phyloP scores from a whole-genome alignment of 2,329 filamentous ascomycete species.

The Ophiocordyceps sinensis region DNA sequence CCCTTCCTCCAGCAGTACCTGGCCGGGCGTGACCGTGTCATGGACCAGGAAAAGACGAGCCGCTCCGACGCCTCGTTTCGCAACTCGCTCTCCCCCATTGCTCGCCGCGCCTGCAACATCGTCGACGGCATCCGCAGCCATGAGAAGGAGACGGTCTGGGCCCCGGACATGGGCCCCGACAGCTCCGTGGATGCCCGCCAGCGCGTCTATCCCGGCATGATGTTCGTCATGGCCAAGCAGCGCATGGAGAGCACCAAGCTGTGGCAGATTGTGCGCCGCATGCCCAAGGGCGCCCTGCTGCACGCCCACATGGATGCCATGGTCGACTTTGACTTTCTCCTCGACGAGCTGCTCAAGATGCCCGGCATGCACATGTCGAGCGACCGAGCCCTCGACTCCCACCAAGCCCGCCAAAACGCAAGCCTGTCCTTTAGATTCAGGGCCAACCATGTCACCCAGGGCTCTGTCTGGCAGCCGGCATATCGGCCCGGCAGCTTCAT shows the following conservation, averaged over 20 bases:
- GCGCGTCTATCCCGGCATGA: slow-evolving; percentile 75
- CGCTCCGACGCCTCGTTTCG: slow-evolving; percentile 63
- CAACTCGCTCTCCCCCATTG: slow-evolving; percentile 63
- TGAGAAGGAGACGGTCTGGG: slow-evolving; percentile 68
- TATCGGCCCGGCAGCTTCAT: slow-evolving; percentile 49
- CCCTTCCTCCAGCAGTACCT: slow-evolving; percentile 75
- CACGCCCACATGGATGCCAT: slow-evolving; percentile 88
- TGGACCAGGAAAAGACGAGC: slow-evolving; percentile 66
- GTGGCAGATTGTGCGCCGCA: slow-evolving; percentile 69
- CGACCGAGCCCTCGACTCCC: slow-evolving; percentile 39
- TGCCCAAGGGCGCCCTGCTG: slow-evolving; percentile 80
- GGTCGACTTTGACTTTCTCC: slow-evolving; percentile 72
- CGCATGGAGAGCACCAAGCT: slow-evolving; percentile 73
- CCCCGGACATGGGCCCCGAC: slow-evolving; percentile 53
- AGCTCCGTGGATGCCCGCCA: slow-evolving; percentile 47
- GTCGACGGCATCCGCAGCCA: slow-evolving; percentile 65
- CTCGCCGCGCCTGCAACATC: slow-evolving; percentile 62
- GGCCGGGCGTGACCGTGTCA: slow-evolving; percentile 57
- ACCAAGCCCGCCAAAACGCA: slow-evolving; percentile 37
- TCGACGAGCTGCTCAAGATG: slow-evolving; percentile 55
- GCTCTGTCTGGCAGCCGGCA: slow-evolving; percentile 47
- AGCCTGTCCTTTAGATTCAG: slow-evolving; percentile 49
- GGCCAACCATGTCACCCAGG: slow-evolving; percentile 26
- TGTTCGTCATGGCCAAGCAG: slow-evolving; percentile 78
- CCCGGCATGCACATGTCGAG: slow-evolving; percentile 60